Percentiles rank a stretch among this genome's conserved stretches.
phyloP scores from a whole-genome alignment of 1,284 basidiomycete species.

The Tausonia pullulans region DNA sequence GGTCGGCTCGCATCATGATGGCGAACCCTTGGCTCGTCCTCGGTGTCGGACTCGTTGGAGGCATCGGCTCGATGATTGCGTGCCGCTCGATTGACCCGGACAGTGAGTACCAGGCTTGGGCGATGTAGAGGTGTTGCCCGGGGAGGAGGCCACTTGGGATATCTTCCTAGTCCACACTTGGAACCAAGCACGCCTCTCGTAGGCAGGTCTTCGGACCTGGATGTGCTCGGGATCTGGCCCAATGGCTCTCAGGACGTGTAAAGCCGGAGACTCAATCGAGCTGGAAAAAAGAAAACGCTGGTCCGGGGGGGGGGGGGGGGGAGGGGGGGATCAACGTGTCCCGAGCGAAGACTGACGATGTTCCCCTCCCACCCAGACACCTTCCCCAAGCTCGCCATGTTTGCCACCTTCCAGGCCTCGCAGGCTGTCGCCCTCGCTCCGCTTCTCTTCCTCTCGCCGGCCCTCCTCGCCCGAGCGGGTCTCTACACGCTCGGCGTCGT shows the following conservation, averaged over 20 bases:
- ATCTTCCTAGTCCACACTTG: slow-evolving; percentile 35
- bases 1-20: slow-evolving; percentile 66
- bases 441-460: slow-evolving; percentile 74
- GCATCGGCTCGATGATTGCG: slow-evolving; percentile 33
- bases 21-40: slow-evolving; percentile 81
- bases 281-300: too few species aligned
- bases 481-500: slow-evolving; percentile 79
- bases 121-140: too few species aligned
- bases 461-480: slow-evolving; percentile 70
- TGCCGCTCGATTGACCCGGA: slow-evolving; percentile 20
- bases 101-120: slow-evolving; percentile 37
- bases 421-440: slow-evolving; percentile 76
- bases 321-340: too few species aligned
- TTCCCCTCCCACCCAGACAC: neutral
- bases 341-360: too few species aligned
- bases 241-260: too few species aligned
- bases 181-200: slow-evolving; percentile 55
- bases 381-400: slow-evolving; percentile 12
- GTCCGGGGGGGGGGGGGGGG: too few species aligned
- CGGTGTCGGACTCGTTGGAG: slow-evolving; percentile 58
- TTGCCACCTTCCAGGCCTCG: slow-evolving; percentile 45
- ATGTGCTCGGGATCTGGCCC: too few species aligned
- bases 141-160: too few species aligned
- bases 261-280: too few species aligned
- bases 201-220: too few species aligned